Evolutionary conservation across 2,329 filamentous ascomycete species (phyloP).

Genomic region (Paecilomyces sp.): DNA sequence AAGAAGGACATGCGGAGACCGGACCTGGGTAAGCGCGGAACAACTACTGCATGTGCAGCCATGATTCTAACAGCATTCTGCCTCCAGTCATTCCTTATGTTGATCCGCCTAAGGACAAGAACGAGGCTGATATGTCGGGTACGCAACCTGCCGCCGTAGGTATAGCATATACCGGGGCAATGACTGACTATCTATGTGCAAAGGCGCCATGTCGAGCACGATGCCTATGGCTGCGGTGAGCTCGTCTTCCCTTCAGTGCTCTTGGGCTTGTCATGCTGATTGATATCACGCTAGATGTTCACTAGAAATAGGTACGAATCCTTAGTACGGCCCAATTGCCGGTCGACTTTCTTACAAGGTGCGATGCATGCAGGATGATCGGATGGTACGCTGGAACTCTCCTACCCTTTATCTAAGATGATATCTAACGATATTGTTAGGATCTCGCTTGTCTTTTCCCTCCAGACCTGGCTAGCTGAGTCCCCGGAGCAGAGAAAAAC

Average conservation of each 20-base stretch:
- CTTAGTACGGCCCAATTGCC: not conserved
- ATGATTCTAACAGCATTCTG: slow-evolving; percentile 3
- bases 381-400: slow-evolving; percentile 46
- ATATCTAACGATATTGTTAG: slow-evolving; percentile 16
- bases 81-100: slow-evolving; percentile 77
- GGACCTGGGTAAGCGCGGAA: slow-evolving; percentile 58
- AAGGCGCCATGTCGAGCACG: slow-evolving; percentile 63
- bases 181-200: slow-evolving; percentile 11
- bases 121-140: slow-evolving; percentile 62
- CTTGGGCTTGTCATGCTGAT: slow-evolving; percentile 11
- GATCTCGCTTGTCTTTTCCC: slow-evolving; percentile 41
- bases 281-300: slow-evolving; percentile 59
- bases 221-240: slow-evolving; percentile 83
- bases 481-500: slow-evolving; percentile 49
- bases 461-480: slow-evolving; percentile 43
- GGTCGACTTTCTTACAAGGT: not conserved
- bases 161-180: not conserved
- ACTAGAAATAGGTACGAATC: slow-evolving; percentile 69
- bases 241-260: slow-evolving; percentile 12
- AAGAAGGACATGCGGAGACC: slow-evolving; percentile 70
- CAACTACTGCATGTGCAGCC: slow-evolving; percentile 2
- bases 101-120: slow-evolving; percentile 61
- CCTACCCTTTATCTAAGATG: slow-evolving; percentile 1
- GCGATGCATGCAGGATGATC: slow-evolving; percentile 45
- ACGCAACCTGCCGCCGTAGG: slow-evolving; percentile 40